Evolutionary conservation across 2,329 filamentous ascomycete species (phyloP).

Genomic region (Cladosporium colombiae): DNA sequence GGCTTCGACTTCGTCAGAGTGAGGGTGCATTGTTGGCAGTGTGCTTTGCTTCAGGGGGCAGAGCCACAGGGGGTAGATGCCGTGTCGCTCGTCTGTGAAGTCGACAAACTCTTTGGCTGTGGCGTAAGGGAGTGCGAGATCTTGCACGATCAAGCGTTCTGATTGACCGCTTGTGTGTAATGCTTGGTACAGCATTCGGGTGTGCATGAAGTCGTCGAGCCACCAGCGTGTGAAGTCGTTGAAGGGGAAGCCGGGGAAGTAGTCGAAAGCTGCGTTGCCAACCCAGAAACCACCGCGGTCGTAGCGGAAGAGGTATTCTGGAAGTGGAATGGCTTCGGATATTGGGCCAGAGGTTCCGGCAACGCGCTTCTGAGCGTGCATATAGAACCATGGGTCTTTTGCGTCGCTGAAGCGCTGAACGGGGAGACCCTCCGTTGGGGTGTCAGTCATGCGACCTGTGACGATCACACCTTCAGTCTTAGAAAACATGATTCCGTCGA

Average conservation of each 20-base stretch:
- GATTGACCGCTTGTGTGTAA: conserved; percentile 62
- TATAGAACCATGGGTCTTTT: conserved; percentile 72
- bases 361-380: conserved; percentile 54
- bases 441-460: conserved; percentile 53
- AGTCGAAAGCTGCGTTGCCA: conserved; percentile 62
- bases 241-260: conserved; percentile 64
- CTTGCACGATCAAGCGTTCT: conserved; percentile 65
- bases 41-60: conserved; percentile 45
- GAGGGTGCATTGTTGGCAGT: conserved; percentile 36
- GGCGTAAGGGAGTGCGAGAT: conserved; percentile 54
- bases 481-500: conserved; percentile 54
- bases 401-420: conserved; percentile 55
- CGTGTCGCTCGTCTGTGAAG: conserved; percentile 42
- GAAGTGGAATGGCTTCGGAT: conserved; percentile 48
- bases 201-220: conserved; percentile 64
- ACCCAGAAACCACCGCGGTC: conserved; percentile 70
- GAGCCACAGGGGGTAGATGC: conserved; percentile 52
- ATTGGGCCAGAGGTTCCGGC: conserved; percentile 17
- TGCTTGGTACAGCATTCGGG: conserved; percentile 65
- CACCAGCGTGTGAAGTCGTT: conserved; percentile 62
- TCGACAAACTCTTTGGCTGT: conserved; percentile 48
- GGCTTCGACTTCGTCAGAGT: conserved; percentile 29
- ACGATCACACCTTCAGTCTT: conserved; percentile 45
- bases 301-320: conserved; percentile 62
- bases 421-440: conserved; percentile 9